Conservation (phyloP, 495 filamentous ascomycete genomes). For the Bacidia gigantensis region DNA sequence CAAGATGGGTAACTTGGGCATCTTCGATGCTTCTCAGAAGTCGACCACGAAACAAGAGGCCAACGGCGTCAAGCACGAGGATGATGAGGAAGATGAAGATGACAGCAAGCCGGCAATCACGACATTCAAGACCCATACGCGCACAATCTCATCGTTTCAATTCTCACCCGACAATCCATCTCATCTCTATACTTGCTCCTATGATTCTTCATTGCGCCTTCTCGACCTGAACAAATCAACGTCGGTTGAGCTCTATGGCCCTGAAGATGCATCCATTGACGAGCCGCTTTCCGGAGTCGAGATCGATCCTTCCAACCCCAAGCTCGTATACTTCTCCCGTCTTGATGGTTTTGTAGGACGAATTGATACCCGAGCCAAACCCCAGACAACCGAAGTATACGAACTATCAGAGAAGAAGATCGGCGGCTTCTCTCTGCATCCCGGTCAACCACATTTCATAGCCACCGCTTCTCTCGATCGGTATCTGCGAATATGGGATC, state of each 20-base stretch:
- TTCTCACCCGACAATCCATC: constrained; percentile 58
- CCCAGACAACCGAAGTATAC: constrained; percentile 43
- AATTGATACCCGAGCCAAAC: constrained; percentile 54
- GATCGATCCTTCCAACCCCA: constrained; percentile 52
- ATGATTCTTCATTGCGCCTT: constrained; percentile 83
- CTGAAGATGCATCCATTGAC: constrained; percentile 51
- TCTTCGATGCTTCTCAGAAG: constrained; percentile 81
- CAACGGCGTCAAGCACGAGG: constrained; percentile 17
- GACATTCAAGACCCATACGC: constrained; percentile 75
- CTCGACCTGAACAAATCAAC: constrained; percentile 69
- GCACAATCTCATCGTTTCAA: constrained; percentile 74
- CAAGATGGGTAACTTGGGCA: constrained; percentile 82
- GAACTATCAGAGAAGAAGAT: constrained; percentile 88
- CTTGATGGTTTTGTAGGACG: constrained; percentile 67
- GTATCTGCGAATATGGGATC: constrained; percentile 81
- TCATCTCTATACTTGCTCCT: constrained; percentile 69
- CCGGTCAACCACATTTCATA: constrained; percentile 61
- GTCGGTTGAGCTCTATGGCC: constrained; percentile 67
- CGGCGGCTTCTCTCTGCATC: constrained; percentile 78
- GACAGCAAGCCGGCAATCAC: constrained; percentile 61
- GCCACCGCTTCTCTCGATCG: constrained; percentile 87
- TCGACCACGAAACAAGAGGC: not conserved
- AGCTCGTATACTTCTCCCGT: constrained; percentile 76
- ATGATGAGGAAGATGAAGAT: constrained; percentile 42
- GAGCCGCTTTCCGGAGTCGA: constrained; percentile 71